These are phyloP conservation scores for Gomphus sp. DNA, from an alignment of 1,284 basidiomycete species.

Conservation along the genomic window DNA sequence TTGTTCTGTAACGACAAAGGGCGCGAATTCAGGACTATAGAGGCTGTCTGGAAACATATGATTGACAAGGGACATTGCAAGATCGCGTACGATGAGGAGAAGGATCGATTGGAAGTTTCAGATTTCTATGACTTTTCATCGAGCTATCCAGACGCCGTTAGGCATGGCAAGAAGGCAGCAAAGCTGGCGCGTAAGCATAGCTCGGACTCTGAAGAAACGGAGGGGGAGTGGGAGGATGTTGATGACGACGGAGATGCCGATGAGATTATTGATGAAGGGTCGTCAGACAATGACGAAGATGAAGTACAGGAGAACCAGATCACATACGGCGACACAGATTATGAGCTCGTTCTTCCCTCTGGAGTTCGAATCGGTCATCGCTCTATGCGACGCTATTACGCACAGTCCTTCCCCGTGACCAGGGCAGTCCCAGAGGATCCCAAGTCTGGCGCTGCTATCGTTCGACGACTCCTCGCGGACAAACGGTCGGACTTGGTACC, in stretches of 20 bases:
- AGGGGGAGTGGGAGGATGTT: conserved; percentile 13
- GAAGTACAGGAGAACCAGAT: conserved; percentile 45
- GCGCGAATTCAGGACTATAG: conserved; percentile 69
- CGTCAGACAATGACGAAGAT: conserved; percentile 33
- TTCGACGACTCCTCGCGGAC: conserved; percentile 67
- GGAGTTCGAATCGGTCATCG: conserved; percentile 91
- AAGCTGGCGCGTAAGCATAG: conserved; percentile 21
- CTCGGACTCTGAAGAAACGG: conserved; percentile 26
- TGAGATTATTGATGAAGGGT: conserved; percentile 35
- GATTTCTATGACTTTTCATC: conserved; percentile 91
- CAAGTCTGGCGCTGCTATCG: conserved; percentile 62
- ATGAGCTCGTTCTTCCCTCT: conserved; percentile 92
- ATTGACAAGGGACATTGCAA: conserved; percentile 93
- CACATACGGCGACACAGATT: conserved; percentile 66
- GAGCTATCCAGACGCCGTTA: conserved; percentile 56
- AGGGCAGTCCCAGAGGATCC: conserved; percentile 44
- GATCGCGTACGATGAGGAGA: conserved; percentile 79
- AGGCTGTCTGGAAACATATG: conserved; percentile 92
- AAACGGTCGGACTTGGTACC: conserved; percentile 80
- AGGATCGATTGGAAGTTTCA: conserved; percentile 79
- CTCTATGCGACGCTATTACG: conserved; percentile 80
- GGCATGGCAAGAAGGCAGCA: conserved; percentile 19
- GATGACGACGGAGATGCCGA: conserved; percentile 24
- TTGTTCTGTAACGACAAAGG: conserved; percentile 81
- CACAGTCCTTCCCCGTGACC: conserved; percentile 58